Evolutionary conservation across 2,329 filamentous ascomycete species (phyloP), one percentile per base, ranked within the genome.

Genomic region (Achaetomium macrosporum): DNA sequence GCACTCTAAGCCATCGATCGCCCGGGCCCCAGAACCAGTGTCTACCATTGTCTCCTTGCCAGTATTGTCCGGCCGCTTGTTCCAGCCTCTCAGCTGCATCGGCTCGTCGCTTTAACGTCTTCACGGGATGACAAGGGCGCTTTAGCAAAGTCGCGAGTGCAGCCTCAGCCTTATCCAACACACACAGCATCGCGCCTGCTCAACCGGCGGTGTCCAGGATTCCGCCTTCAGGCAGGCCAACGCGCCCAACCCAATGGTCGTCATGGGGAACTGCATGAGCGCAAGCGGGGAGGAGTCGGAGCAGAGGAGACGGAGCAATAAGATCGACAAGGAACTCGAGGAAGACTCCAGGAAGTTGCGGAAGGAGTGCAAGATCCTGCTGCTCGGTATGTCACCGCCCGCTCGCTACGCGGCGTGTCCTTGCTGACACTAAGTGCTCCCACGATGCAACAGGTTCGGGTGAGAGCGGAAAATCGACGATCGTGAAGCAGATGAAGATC

Each of bases 401-500:
- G 30, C 20, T 39, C 11, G 39, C 43, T 13, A 15, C 15, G 1
- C 15, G 20, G 19, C 15, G 37, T 20, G 25, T 29, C 37, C 37
- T 46, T 25, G 41, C 46, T 56, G 37, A 56, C 45, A 2, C 15
- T 36, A 25, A 20, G 5, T 8, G 17, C 33, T 25, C 16, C 30
- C 15, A n/a, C 7, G 13, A 16, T 13, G 19, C 40, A 39, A 61
- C 69, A 96, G 93, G 93, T 61, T 97, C 93, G 60, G 93, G 93
- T 61, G 93, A 99, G 76, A 97, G 92, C 72, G 93, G 93, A 62
- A 99, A 99, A 74, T 97, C 93, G 54, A 99, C 93, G 10, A 97
- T 99, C 65, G 93, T 99, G 63, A 99, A 99, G 73, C 93, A 99
- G 78, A 99, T 99, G 93, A 99, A 97, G 74, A 99, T 99, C 64